Base-by-base conservation (phyloP, 2,329 filamentous ascomycete genomes). In the Pestalotiopsis fici region DNA sequence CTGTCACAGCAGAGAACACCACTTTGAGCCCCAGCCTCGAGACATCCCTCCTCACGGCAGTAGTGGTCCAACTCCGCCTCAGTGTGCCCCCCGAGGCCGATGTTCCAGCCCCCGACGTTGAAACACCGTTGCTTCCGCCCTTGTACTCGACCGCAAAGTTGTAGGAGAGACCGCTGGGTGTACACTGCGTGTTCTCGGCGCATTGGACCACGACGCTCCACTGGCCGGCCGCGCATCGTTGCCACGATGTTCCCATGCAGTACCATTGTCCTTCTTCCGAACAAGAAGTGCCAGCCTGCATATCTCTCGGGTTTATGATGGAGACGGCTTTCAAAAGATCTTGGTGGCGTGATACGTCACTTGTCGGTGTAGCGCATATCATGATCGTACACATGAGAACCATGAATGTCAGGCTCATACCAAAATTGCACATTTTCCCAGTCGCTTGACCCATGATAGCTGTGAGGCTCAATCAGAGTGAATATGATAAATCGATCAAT, bases 191-290 rank as follows among this genome's bases (percentile, higher is more conserved):
- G 4, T 84, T 84, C 4, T 74, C 73, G 0, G 85, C 79, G 67
- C 80, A 81, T 47, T 79, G 68, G 75, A 85, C 78, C n/a, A 79
- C 78, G 0, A 68, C 75, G 69, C 80, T 84, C 85, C 85, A 87
- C 12, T 67, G 73, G 2, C 85, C 84, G 11, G 78, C 74, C 2
- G 82, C 83, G 71, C 85, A 87, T 31, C 85, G 81, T 75, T 87
- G 85, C 77, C 83, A 87, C 39, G 77, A 79, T 23, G 70, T 76
- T 0, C 78, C 79, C 77, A 87, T 82, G 77, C 86, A 87, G 75
- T 87, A 85, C 85, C 85, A 87, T 69, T 82, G 80, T n/a, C 85
- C 85, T 67, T 87, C 85, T 13, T 77, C 72, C 12, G 76, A 74
- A 74, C 85, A 87, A 4, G 74, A 70, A 2, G 81, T 75, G 23